Evolutionary conservation across 139 green algal genomes (phyloP), one percentile per base, ranked within the genome.

Genomic region (Chlorella sp.): DNA sequence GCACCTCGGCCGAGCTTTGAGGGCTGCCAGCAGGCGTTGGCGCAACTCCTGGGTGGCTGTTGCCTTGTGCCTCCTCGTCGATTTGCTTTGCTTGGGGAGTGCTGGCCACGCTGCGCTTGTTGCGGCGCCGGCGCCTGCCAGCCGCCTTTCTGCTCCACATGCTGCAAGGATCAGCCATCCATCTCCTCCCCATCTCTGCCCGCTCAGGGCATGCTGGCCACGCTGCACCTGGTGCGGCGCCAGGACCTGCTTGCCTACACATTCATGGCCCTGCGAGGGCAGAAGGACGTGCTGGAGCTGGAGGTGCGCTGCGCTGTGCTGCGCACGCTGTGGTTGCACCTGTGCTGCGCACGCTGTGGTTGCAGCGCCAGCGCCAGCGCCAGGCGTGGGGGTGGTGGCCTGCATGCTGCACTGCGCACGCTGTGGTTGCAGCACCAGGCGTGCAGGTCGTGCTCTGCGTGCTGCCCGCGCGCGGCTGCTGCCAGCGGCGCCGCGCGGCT

Each of bases 201-300:
- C 73, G 32, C 11, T 3, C 80, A 86, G 81, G 56, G 75, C 46
- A 62, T 76, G 65, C 76, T 87, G 75, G 60, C 64, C 34, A 81
- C 60, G 6, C 80, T 89, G 58, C 64, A 73, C 44, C 64, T 87
- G 82, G 36, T 60, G 34, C 62, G 68, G 24, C 80, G 86, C n/a
- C 86, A 90, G 36, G 82, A 90, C 74, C 56, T 90, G 44, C 54
- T 81, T 56, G 70, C 46, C 13, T 51, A 85, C 5, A 20, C 32
- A 4, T 14, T 87, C 7, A 60, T 40, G 51, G n/a, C 60, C 40
- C 22, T 69, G 62, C 24, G 28, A 32, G 73, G 81, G 1, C 36
- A 58, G 40, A 72, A 28, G 73, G 82, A 92, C 77, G 74, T 73
- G 2, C 40, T 90, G 43, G 72, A 80, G 26, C 26, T 92, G 14